These are phyloP conservation scores for Fusarium lateritium DNA, from an alignment of 2,329 filamentous ascomycete species.

Conservation along the genomic window DNA sequence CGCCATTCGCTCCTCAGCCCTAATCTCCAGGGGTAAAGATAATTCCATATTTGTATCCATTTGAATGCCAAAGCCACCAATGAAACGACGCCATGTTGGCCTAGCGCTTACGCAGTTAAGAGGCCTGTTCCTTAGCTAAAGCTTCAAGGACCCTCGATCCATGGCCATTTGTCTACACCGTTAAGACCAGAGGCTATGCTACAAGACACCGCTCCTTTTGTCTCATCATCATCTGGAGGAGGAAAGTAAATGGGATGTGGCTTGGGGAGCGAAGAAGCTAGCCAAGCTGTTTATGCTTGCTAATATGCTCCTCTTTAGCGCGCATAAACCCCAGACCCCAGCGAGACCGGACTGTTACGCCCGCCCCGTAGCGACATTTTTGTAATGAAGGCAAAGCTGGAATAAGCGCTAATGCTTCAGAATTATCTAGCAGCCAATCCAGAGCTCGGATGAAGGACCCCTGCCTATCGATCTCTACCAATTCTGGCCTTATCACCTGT, in stretches of 20 bases:
- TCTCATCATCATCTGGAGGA: no score
- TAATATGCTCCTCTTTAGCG: no score
- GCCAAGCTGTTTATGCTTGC: no score
- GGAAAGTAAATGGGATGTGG: not conserved
- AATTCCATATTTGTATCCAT: not conserved
- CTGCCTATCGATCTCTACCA: conserved; percentile 15
- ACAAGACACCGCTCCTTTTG: not conserved
- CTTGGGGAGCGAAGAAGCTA: no score
- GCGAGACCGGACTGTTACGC: not conserved
- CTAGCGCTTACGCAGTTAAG: conserved; percentile 14
- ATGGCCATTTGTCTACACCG: not conserved
- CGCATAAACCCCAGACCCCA: no score
- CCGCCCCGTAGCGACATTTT: not conserved
- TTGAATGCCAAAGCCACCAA: not conserved
- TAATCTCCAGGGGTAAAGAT: conserved; percentile 15
- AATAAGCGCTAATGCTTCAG: conserved; percentile 27
- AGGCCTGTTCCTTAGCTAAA: not conserved
- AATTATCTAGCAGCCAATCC: conserved; percentile 5
- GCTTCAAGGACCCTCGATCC: no score
- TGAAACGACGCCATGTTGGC: not conserved
- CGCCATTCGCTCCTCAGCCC: not conserved
- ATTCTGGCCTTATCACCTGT: conserved; percentile 11
- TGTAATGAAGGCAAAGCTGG: not conserved
- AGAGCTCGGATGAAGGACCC: not conserved
- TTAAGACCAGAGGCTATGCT: not conserved